Evolutionary conservation across 345 rosid species (phyloP).

Genomic region (Dipteronia dyeriana): DNA sequence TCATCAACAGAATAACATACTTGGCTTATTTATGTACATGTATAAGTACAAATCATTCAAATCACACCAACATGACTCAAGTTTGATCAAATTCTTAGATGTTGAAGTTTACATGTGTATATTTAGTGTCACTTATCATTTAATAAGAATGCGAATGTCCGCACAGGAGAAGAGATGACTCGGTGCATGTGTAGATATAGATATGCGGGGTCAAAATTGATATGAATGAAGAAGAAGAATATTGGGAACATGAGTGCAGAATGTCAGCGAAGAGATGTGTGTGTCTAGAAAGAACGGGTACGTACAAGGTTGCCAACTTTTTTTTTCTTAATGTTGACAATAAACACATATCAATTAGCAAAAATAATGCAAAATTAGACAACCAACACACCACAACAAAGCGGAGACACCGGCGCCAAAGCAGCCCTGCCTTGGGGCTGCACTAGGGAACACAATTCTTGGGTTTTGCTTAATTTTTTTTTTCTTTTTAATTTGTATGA

Average conservation of each 20-base stretch:
- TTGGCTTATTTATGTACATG: conserved; percentile 39
- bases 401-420: conserved; percentile 76
- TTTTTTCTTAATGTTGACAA: background rate
- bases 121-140: too few species aligned
- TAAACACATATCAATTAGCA: conserved; percentile 17
- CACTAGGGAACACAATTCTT: conserved; percentile 55
- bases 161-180: background rate
- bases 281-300: conserved; percentile 22
- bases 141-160: too few species aligned
- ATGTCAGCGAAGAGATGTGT: conserved; percentile 56
- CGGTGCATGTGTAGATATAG: too few species aligned
- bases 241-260: conserved; percentile 55
- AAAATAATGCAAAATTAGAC: conserved; percentile 11
- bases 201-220: background rate
- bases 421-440: conserved; percentile 55
- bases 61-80: too few species aligned
- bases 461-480: conserved; percentile 39
- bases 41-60: background rate
- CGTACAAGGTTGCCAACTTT: conserved; percentile 19
- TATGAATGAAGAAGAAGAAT: conserved; percentile 13
- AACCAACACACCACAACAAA: conserved; percentile 25
- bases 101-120: background rate
- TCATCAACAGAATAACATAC: conserved; percentile 35
- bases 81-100: too few species aligned
- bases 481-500: too few species aligned